Conservation (phyloP, 2,329 filamentous ascomycete genomes). For the Colletotrichum somersetense region DNA sequence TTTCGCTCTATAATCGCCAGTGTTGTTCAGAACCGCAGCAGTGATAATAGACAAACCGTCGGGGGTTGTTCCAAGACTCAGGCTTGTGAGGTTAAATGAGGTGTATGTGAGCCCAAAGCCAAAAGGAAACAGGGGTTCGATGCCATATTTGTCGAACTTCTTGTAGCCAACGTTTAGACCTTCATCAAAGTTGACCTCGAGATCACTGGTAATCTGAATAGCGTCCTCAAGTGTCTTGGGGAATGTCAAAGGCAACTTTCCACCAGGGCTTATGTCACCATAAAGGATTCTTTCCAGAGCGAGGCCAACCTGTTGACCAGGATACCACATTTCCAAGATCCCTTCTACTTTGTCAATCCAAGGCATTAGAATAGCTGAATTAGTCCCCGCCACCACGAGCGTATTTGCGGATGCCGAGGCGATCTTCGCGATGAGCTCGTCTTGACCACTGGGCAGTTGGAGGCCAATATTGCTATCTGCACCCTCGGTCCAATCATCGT, state of each 20-base stretch:
- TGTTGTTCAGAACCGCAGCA: neutral
- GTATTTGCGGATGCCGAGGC: neutral
- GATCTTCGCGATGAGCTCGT: neutral
- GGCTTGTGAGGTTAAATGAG: neutral
- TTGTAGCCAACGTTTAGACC: slow-evolving; percentile 32
- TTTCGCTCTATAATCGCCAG: neutral
- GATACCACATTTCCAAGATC: slow-evolving; percentile 34
- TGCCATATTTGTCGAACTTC: slow-evolving; percentile 19
- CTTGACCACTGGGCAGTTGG: slow-evolving; percentile 13
- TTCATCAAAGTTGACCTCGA: slow-evolving; percentile 23
- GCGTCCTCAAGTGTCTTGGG: slow-evolving; percentile 26
- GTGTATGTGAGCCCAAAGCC: slow-evolving; percentile 20
- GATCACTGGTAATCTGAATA: slow-evolving; percentile 22
- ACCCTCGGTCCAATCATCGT: slow-evolving; percentile 14
- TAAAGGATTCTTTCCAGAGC: slow-evolving; percentile 30
- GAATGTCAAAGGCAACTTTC: slow-evolving; percentile 36
- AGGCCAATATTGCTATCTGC: slow-evolving; percentile 18
- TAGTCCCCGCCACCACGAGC: slow-evolving; percentile 17
- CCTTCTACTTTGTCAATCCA: slow-evolving; percentile 22
- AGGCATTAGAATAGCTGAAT: slow-evolving; percentile 14
- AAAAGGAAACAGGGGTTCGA: slow-evolving; percentile 24
- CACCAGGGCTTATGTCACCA: slow-evolving; percentile 33
- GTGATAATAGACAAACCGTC: neutral
- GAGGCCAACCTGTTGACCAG: slow-evolving; percentile 32
- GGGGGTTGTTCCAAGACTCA: neutral